Base-by-base conservation (phyloP, 2,329 filamentous ascomycete species). In the Raffaelea albimanens region DNA sequence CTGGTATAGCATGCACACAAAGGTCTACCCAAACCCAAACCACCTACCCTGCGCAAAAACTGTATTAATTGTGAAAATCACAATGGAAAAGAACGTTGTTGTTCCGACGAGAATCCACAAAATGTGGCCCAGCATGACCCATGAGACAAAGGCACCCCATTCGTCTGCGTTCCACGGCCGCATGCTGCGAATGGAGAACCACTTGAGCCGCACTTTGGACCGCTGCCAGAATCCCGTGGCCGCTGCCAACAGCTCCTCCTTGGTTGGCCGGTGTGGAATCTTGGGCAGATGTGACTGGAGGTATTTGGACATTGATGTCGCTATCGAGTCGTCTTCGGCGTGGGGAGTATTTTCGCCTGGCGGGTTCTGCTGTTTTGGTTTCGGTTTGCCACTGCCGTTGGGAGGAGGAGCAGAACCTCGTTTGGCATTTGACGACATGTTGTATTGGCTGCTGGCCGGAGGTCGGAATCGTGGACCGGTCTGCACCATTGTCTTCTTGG, bases 71-170 rank as follows among this genome's bases (percentile, higher is more conserved):
- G 87, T 80, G 55, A 95, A 78, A 47, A 98, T 95, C 18, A 91
- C 68, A 47, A 97, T 70, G 5, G 91, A 96, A 64, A 97, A 89
- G 65, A 98, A 98, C 0, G 93, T 97, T 0, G 93, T 98, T 1
- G 93, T 98, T 46, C 93, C 93, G 25, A 97, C 76, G n/a, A 97
- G 76, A 56, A 98, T 80, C 93, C 93, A 98, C 11, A 95, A 78
- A 9, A 98, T 72, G 64, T 98, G 93, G 0, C 91, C 93, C 46
- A 96, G 75, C 52, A 97, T 76, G 53, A 98, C 85, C 91, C 91
- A 97, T 2, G 93, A 97, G 46, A 88, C 80, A 53, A 98, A 91
- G 4, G 93, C 93, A 41, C 89, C 87, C 72, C 95, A 96, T 67
- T 98, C 93, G 63, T 98, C 93, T 20, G 84, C 78, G 63, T 95